phyloP scores from a whole-genome alignment of 1,284 basidiomycete species.

The Ganoderma lingzhi region DNA sequence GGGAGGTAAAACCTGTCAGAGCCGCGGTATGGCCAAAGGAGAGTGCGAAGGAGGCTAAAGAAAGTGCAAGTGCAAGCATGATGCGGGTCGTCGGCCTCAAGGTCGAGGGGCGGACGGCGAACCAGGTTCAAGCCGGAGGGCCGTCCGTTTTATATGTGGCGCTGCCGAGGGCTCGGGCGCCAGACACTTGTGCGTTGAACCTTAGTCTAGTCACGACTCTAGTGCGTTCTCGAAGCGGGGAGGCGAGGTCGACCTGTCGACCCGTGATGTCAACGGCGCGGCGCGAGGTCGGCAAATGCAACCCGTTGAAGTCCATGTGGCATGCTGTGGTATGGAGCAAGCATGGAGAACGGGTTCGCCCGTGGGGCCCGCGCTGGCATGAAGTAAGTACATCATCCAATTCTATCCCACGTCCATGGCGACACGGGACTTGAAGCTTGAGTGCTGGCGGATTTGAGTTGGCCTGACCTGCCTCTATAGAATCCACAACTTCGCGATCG shows the following conservation, averaged over 20 bases:
- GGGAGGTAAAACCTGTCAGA: constrained; percentile 15
- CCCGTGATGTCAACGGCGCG: background rate
- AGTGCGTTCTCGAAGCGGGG: background rate
- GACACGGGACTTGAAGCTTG: background rate
- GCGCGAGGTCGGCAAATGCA: background rate
- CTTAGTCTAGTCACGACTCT: no score
- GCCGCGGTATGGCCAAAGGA: constrained; percentile 16
- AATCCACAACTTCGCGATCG: background rate
- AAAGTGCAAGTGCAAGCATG: constrained; percentile 20
- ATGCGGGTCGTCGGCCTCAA: background rate
- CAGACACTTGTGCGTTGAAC: background rate
- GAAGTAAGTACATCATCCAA: no score
- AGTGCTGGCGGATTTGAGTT: background rate
- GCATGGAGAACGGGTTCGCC: no score
- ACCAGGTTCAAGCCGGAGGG: background rate
- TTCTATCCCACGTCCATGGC: background rate
- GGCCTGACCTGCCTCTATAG: background rate
- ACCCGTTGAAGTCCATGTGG: background rate
- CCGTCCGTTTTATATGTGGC: background rate
- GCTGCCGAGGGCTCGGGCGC: background rate
- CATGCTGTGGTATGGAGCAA: no score
- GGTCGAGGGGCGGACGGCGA: background rate
- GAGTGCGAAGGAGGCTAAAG: constrained; percentile 17
- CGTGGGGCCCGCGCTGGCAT: no score
- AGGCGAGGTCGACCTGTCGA: background rate